phyloP scores from a whole-genome alignment of 768 basidiomycete species.

The Amanita subjunquillea region DNA sequence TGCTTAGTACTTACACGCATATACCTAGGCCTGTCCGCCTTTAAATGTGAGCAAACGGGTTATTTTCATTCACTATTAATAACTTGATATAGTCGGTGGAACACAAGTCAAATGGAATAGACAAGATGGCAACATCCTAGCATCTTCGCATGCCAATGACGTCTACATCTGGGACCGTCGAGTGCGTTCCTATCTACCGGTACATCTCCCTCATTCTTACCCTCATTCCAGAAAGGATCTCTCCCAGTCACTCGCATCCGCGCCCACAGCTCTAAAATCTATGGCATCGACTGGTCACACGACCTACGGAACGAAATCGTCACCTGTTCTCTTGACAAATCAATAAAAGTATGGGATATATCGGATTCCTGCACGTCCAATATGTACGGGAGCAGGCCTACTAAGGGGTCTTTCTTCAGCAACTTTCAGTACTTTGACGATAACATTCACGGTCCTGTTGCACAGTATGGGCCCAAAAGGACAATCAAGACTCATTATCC shows the following conservation, averaged over 20 bases:
- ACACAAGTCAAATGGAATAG: constrained; percentile 99
- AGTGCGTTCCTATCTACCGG: constrained; percentile 30
- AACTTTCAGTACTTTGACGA: background rate
- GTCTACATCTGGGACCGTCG: constrained; percentile 93
- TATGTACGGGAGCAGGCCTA: background rate
- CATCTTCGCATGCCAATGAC: constrained; percentile 80
- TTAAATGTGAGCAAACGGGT: constrained; percentile 22
- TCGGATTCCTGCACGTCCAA: constrained; percentile 15
- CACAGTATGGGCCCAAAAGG: constrained; percentile 26
- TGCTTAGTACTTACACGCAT: background rate
- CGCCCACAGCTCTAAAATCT: constrained; percentile 88
- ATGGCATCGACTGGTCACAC: constrained; percentile 96
- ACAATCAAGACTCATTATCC: constrained; percentile 74
- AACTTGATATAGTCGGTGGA: constrained; percentile 48
- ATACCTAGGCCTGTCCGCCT: constrained; percentile 28
- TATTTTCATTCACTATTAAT: background rate
- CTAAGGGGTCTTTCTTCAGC: background rate
- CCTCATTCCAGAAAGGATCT: constrained; percentile 70
- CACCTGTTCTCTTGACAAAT: constrained; percentile 91
- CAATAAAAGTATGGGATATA: constrained; percentile 81
- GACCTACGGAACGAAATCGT: constrained; percentile 65
- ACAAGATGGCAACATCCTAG: constrained; percentile 75
- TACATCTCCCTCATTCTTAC: background rate
- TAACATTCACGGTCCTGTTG: constrained; percentile 3
- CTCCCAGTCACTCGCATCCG: constrained; percentile 64